phyloP scores from a whole-genome alignment of 495 filamentous ascomycete genomes.

The Penicillium steckii region DNA sequence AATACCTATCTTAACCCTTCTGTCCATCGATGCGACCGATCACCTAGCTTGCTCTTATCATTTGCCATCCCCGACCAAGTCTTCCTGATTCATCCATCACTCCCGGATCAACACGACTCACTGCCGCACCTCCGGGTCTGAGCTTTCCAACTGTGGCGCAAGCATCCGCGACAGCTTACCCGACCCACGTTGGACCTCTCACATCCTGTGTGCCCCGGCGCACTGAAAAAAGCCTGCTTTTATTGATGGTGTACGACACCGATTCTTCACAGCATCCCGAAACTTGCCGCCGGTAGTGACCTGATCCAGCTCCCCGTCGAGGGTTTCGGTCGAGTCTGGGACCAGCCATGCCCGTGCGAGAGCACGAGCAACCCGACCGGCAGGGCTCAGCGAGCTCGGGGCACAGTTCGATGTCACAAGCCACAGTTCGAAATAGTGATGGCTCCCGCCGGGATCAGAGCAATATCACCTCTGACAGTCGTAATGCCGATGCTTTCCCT shows the following conservation, averaged over 20 bases:
- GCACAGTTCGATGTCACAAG: slow-evolving; percentile 44
- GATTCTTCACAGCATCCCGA: slow-evolving; percentile 4
- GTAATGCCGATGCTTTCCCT: slow-evolving; percentile 30
- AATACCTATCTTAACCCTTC: background rate
- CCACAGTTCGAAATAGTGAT: slow-evolving; percentile 41
- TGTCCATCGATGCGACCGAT: background rate
- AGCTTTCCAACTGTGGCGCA: slow-evolving; percentile 16
- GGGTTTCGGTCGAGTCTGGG: slow-evolving; percentile 17
- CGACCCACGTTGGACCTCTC: slow-evolving; percentile 11
- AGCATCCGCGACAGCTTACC: slow-evolving; percentile 13
- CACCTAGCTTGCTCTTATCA: background rate
- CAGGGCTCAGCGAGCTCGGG: slow-evolving; percentile 48
- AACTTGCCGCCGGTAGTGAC: slow-evolving; percentile 18
- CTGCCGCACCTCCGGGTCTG: slow-evolving; percentile 7
- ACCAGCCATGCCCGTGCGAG: slow-evolving; percentile 37
- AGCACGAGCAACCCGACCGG: slow-evolving; percentile 31
- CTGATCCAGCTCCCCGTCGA: slow-evolving; percentile 19
- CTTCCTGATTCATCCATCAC: background rate
- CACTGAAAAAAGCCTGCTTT: slow-evolving; percentile 4
- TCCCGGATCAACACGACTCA: background rate
- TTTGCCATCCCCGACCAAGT: background rate
- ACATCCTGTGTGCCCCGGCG: slow-evolving; percentile 5
- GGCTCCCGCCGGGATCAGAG: slow-evolving; percentile 18
- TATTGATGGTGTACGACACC: slow-evolving; percentile 26
- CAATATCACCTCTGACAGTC: slow-evolving; percentile 25